Evolutionary conservation across 1,284 basidiomycete genomes (phyloP), one percentile per base, ranked within the genome.

Genomic region (Moesziomyces globuligerus): DNA sequence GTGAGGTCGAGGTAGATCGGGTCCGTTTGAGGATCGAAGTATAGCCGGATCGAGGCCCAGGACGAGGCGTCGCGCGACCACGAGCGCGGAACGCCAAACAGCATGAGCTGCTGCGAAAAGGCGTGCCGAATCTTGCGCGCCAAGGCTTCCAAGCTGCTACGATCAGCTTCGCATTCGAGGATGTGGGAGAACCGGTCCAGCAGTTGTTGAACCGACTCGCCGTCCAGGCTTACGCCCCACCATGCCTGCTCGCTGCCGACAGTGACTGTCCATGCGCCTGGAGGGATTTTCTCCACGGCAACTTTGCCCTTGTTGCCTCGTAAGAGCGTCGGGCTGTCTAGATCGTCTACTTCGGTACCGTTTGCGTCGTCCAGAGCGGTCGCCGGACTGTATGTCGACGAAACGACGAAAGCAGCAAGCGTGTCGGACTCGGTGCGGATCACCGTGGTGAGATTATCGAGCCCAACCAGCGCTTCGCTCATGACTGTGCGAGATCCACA

Each of bases 201-300:
- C 2, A 34, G 6, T 7, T 15, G 2, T 7, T 34, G 15, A 17
- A 67, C 39, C 1, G 20, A 48, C 3, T 10, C 13, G 1, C 18
- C 37, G 9, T 60, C 8, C 3, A 67, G 2, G 1, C 15, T 37
- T 24, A 18, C 17, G 24, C 54, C 39, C 65, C 65, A 68, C 65
- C 65, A 68, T 1, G 37, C 55, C n/a, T 37, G 18, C 4, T 47
- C 29, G 37, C 50, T 43, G 5, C 66, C 66, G 10, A 69, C 28
- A 0, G 51, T 40, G 4, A 64, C 41, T 15, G 20, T 46, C 44
- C 44, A 46, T 9, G 9, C 11, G 8, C 21, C 21, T 1, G 18
- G n/a, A n/a, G n/a, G n/a, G n/a, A n/a, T n/a, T n/a, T n/a, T 7
- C 3, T 3, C 42, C n/a, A 17, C 18, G n/a, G 7, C 42, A 3